phyloP scores from a whole-genome alignment of 768 basidiomycete genomes.

The Calocybe gangraenosa region DNA sequence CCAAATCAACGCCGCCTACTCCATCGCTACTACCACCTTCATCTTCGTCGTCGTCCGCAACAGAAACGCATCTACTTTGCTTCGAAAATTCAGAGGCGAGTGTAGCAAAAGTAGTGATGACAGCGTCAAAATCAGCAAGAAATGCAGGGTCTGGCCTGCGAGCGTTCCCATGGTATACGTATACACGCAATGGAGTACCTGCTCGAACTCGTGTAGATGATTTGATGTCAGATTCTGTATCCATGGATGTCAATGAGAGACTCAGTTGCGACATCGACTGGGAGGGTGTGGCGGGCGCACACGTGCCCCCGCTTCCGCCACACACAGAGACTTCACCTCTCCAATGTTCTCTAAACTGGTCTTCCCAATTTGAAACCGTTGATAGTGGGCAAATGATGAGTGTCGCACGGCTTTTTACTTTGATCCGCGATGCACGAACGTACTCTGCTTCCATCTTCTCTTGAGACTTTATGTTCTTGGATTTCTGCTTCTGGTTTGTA shows the following conservation, averaged over 20 bases:
- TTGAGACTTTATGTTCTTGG: constrained; percentile 59
- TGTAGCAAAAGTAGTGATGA: constrained; percentile 96
- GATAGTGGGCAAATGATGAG: constrained; percentile 96
- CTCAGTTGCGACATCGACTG: constrained; percentile 33
- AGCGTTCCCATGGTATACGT: constrained; percentile 93
- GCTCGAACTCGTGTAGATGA: constrained; percentile 34
- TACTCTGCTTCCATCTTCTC: constrained; percentile 73
- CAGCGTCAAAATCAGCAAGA: constrained; percentile 91
- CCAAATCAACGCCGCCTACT: constrained; percentile 56
- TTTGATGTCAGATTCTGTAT: constrained; percentile 27
- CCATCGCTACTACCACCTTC: constrained; percentile 64
- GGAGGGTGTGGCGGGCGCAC: constrained; percentile 29
- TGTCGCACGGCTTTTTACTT: constrained; percentile 82
- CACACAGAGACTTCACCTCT: constrained; percentile 79
- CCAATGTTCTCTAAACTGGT: constrained; percentile 98
- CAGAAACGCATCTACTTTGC: constrained; percentile 68
- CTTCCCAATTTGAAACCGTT: constrained; percentile 98
- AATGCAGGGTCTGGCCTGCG: constrained; percentile 83
- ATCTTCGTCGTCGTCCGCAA: constrained; percentile 70
- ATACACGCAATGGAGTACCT: constrained; percentile 69
- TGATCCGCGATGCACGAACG: constrained; percentile 69
- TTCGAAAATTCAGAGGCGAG: constrained; percentile 93
- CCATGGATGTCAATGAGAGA: constrained; percentile 26
- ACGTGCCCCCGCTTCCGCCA: constrained; percentile 62
- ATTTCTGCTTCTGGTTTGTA: constrained; percentile 50